These are phyloP conservation scores for Penicillium angulare DNA, from an alignment of 495 filamentous ascomycete species.

Conservation along the genomic window DNA sequence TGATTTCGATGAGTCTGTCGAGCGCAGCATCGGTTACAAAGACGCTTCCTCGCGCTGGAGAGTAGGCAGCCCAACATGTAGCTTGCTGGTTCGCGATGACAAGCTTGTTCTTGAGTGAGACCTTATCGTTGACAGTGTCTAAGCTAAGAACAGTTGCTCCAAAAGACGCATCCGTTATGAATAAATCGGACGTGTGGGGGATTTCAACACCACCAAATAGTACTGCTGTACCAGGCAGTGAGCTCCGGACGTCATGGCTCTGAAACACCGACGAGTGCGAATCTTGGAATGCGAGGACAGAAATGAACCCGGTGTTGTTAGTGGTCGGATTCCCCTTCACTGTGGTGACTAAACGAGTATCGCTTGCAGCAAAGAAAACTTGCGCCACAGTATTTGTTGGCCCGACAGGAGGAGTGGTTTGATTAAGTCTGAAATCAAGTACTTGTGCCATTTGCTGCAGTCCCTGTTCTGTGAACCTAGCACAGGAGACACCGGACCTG, in stretches of 20 bases:
- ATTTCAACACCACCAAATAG: slow-evolving; percentile 53
- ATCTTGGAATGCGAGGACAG: slow-evolving; percentile 41
- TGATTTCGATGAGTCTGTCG: slow-evolving; percentile 55
- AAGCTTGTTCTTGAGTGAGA: slow-evolving; percentile 7
- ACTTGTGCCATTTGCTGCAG: slow-evolving; percentile 29
- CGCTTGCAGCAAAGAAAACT: slow-evolving; percentile 54
- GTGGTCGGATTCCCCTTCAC: slow-evolving; percentile 54
- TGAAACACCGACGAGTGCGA: slow-evolving; percentile 4
- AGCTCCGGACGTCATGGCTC: slow-evolving; percentile 25
- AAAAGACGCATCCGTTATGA: slow-evolving; percentile 56
- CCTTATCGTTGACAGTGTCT: slow-evolving; percentile 8
- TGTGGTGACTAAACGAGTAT: slow-evolving; percentile 47
- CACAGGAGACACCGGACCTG: slow-evolving; percentile 53
- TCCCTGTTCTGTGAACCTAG: slow-evolving; percentile 31
- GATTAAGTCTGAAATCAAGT: not conserved
- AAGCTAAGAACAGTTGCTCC: slow-evolving; percentile 46
- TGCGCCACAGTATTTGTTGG: slow-evolving; percentile 55
- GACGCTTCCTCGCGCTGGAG: slow-evolving; percentile 27
- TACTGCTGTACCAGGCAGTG: slow-evolving; percentile 49
- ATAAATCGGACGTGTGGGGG: slow-evolving; percentile 36
- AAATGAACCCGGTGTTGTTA: slow-evolving; percentile 56
- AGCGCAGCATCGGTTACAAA: slow-evolving; percentile 54
- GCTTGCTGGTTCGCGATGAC: slow-evolving; percentile 48
- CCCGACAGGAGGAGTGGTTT: slow-evolving; percentile 46
- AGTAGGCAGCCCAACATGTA: slow-evolving; percentile 55